Evolutionary conservation across 805 yeast species (phyloP).

Genomic region (Lachancea waltii): DNA sequence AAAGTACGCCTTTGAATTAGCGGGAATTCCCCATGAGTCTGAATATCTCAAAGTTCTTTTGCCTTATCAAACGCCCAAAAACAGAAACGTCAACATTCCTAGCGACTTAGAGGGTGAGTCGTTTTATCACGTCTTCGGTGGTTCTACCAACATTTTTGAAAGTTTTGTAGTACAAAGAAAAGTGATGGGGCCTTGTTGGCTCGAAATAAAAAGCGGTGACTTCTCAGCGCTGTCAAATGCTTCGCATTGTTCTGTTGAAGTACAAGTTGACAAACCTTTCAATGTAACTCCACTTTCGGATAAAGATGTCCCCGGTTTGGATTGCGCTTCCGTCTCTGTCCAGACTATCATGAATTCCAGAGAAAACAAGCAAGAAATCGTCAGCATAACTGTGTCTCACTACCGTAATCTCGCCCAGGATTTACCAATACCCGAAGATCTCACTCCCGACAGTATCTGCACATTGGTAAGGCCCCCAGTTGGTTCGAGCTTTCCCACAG

Average conservation of each 20-base stretch:
- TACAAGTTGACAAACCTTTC: conserved; percentile 46
- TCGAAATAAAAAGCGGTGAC: conserved; percentile 61
- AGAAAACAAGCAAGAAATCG: conserved; percentile 77
- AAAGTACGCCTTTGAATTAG: conserved; percentile 85
- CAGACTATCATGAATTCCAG: conserved; percentile 75
- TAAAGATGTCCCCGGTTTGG: conserved; percentile 57
- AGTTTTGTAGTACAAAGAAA: conserved; percentile 74
- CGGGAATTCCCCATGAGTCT: conserved; percentile 66
- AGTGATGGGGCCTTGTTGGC: conserved; percentile 98
- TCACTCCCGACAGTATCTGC: conserved; percentile 52
- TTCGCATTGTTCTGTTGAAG: conserved; percentile 78
- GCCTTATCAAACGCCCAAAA: conserved; percentile 64
- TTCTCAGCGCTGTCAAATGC: conserved; percentile 52
- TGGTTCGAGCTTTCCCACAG: conserved; percentile 68
- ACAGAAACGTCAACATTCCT: conserved; percentile 45
- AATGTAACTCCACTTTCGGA: conserved; percentile 42
- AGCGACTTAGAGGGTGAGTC: conserved; percentile 67
- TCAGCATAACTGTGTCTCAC: conserved; percentile 71
- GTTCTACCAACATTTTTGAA: conserved; percentile 69
- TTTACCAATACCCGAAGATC: conserved; percentile 56
- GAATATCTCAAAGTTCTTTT: conserved; percentile 73
- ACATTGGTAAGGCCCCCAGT: conserved; percentile 76
- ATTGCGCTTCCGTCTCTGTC: conserved; percentile 65
- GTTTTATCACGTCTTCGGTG: conserved; percentile 74
- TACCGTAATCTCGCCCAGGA: conserved; percentile 68